Conservation (phyloP, 2,329 filamentous ascomycete species). For the Rhynchosporium graminicola region DNA sequence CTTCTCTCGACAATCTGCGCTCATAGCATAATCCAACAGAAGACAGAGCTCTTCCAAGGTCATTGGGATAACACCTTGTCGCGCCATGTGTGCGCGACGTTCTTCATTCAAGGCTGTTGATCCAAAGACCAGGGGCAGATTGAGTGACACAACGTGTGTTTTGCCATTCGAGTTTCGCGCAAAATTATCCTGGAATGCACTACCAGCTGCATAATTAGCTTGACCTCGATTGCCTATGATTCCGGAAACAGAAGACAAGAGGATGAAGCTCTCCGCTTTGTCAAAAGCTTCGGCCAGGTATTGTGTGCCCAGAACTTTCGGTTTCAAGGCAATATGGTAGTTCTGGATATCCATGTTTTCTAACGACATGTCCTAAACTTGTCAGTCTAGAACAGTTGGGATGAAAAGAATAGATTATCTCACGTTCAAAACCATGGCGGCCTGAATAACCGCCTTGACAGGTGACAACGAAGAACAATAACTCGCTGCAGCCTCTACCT, state of each 20-base stretch:
- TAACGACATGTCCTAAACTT: too few relatives aligned
- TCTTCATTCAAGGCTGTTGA: constrained; percentile 30
- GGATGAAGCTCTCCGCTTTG: constrained; percentile 41
- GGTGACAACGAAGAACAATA: too few relatives aligned
- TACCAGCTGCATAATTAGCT: constrained; percentile 40
- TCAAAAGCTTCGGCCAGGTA: constrained; percentile 31
- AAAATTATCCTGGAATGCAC: constrained; percentile 37
- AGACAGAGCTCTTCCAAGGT: neutral
- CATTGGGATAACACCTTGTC: neutral
- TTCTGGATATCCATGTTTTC: constrained; percentile 37
- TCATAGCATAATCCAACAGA: neutral
- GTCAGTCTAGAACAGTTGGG: too few relatives aligned
- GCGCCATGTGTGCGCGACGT: neutral
- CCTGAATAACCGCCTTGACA: too few relatives aligned
- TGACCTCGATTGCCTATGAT: constrained; percentile 34
- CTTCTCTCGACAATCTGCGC: too few relatives aligned
- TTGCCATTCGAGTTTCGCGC: constrained; percentile 23
- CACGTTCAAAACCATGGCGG: too few relatives aligned
- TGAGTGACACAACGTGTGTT: constrained; percentile 28
- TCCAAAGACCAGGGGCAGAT: constrained; percentile 26
- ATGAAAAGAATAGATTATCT: too few relatives aligned
- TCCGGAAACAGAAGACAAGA: constrained; percentile 27
- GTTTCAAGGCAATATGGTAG: constrained; percentile 39
- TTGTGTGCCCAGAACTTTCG: constrained; percentile 41
- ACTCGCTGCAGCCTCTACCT: too few relatives aligned